Percentiles rank a stretch among this genome's conserved stretches.
These are phyloP conservation scores for Piper betle DNA, from an alignment of 164 flowering plant species.

Conservation along the genomic window DNA sequence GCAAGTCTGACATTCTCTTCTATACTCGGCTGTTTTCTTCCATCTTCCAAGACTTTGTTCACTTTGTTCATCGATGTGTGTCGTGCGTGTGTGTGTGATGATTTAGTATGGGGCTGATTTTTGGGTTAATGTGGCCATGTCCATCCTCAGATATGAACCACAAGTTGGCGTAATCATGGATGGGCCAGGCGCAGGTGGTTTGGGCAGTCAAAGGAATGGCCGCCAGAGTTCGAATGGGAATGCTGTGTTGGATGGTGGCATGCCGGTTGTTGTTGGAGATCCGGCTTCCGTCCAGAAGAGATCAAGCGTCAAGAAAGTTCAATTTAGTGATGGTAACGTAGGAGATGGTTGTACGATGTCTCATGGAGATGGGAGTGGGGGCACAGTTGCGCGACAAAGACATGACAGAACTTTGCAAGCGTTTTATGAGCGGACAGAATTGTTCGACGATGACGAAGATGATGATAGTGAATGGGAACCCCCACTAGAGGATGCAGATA, in stretches of 20 bases:
- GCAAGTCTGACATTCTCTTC: no score
- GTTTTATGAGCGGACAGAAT: constrained; percentile 27
- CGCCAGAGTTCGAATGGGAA: constrained; percentile 11
- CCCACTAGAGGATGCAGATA: constrained; percentile 16
- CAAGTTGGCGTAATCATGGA: not conserved
- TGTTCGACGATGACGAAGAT: constrained; percentile 41
- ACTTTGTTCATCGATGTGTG: not conserved
- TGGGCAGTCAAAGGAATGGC: constrained; percentile 10
- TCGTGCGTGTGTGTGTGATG: not conserved
- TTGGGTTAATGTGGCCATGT: not conserved
- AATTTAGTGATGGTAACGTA: not conserved
- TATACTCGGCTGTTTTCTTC: no score
- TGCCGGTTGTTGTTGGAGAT: not conserved
- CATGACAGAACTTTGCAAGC: constrained; percentile 58
- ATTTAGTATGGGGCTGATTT: not conserved
- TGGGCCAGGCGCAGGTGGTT: constrained; percentile 12
- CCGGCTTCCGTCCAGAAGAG: constrained; percentile 10
- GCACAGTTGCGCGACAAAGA: constrained; percentile 8
- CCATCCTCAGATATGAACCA: not conserved
- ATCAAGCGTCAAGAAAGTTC: not conserved
- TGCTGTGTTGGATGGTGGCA: not conserved
- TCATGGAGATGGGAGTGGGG: constrained; percentile 2
- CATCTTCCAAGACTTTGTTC: no score
- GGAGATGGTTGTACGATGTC: not conserved
- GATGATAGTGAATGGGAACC: constrained; percentile 98